Conservation (phyloP, 768 basidiomycete genomes). For the Termitomyces sp. region DNA sequence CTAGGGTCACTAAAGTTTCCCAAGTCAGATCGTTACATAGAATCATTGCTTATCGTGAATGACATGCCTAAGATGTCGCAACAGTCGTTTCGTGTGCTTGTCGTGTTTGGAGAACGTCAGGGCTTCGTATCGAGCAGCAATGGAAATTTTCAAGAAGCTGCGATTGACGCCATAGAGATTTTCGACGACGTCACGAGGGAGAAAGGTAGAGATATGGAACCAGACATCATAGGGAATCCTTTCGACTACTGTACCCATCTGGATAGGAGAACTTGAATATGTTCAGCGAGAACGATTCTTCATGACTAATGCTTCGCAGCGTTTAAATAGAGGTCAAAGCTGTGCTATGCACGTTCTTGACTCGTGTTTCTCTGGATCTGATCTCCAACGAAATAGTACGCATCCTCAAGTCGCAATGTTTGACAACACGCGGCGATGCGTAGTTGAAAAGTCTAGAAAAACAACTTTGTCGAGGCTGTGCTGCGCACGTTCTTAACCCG, state of each 20-base stretch:
- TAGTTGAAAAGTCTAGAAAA: neutral
- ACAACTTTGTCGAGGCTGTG: neutral
- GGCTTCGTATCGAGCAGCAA: conserved; percentile 14
- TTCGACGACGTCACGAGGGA: conserved; percentile 13
- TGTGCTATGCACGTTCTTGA: neutral
- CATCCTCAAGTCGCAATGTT: neutral
- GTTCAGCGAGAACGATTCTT: no score
- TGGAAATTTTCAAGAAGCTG: conserved; percentile 15
- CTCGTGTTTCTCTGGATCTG: neutral
- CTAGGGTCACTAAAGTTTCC: conserved; percentile 18
- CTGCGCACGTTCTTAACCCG: neutral
- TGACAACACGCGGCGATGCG: no score
- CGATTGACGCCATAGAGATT: conserved; percentile 17
- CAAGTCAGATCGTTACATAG: neutral
- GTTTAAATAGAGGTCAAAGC: neutral
- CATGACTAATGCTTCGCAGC: neutral
- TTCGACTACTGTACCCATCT: conserved; percentile 5
- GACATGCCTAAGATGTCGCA: conserved; percentile 17
- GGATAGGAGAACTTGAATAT: neutral
- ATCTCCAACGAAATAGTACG: neutral
- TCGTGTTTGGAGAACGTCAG: conserved; percentile 17
- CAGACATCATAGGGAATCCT: conserved; percentile 19
- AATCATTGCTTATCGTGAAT: neutral
- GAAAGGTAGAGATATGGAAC: conserved; percentile 14
- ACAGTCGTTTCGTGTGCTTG: conserved; percentile 16